Conservation (phyloP, 768 basidiomycete species). For the Boletus rufocinnamomeus region DNA sequence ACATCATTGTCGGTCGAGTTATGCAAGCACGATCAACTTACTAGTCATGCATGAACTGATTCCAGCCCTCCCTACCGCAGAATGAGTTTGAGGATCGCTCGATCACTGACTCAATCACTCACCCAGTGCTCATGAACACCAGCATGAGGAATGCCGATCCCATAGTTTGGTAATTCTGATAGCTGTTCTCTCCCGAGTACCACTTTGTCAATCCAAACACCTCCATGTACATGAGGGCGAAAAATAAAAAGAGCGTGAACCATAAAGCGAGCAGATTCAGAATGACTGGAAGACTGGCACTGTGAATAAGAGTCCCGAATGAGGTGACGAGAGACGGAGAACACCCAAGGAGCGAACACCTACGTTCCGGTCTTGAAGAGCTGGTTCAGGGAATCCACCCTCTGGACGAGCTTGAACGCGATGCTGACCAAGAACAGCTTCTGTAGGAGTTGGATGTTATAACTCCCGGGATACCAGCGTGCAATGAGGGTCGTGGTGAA, state of each 20-base stretch:
- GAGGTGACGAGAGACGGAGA: not conserved
- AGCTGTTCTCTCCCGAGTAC: conserved; percentile 65
- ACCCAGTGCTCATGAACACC: conserved; percentile 93
- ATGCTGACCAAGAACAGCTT: conserved; percentile 93
- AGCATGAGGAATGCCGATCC: conserved; percentile 84
- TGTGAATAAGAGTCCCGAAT: conserved; percentile 29
- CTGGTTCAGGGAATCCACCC: conserved; percentile 85
- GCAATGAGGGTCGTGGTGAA: conserved; percentile 81
- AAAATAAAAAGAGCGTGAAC: conserved; percentile 90
- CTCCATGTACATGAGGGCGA: conserved; percentile 84
- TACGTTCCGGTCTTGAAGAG: conserved; percentile 96
- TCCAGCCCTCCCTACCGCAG: conserved; percentile 83
- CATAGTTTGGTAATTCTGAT: conserved; percentile 79
- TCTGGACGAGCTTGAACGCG: conserved; percentile 91
- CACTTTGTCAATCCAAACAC: conserved; percentile 92
- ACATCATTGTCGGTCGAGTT: not conserved
- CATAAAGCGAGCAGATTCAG: conserved; percentile 83
- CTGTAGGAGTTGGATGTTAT: conserved; percentile 66
- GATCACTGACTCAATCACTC: conserved; percentile 27
- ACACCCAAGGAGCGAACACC: conserved; percentile 33
- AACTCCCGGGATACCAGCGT: conserved; percentile 51
- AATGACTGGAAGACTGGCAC: conserved; percentile 85
- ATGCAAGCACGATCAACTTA: conserved; percentile 31
- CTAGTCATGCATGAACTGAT: conserved; percentile 97
- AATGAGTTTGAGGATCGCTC: conserved; percentile 5